Evolutionary conservation across 2,329 filamentous ascomycete genomes (phyloP), one percentile per base, ranked within the genome.

Genomic region (Aspergillus terreus): DNA sequence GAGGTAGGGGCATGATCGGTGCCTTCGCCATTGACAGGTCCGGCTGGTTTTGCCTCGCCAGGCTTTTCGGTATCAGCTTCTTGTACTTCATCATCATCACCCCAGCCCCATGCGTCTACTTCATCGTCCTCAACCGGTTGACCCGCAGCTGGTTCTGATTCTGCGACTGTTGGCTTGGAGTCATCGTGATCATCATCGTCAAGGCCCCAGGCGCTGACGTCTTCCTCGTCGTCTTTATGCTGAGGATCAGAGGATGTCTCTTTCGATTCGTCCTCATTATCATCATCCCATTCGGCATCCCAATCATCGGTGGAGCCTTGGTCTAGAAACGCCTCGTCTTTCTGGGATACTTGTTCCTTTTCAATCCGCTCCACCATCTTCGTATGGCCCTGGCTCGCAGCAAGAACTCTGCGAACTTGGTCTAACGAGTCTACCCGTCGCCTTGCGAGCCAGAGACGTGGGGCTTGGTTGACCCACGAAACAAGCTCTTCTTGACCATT

Each of bases 71-170:
- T 46, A 32, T 63, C 58, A 47, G 45, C 70, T 51, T 38, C 35
- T 11, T 60, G 72, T 57, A 47, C 66, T 46, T 75, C 71, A 23
- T 75, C 71, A 6, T 87, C 87, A 35, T 91, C 90, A 19, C 84
- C 88, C 89, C 91, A 95, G 3, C 88, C 90, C 88, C 90, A 95
- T 23, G 90, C 88, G 54, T 90, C 88, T 12, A 75, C 76, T 6
- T 60, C 65, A 47, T 71, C 71, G 49, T 72, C 72, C 4, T 71
- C 69, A 33, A 64, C 67, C 6, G 58, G 47, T 10, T 49, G 41
- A 36, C 44, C 30, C 21, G 51, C 47, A 27, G 58, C 51, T 23
- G 50, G 54, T 30, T 63, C 58, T 6, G 57, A 30, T 32, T 60
- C 56, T 30, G 44, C 27, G 19, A 56, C 15, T 38, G 35, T 17